A percentile compares a stretch with the other conserved stretches of the same genome.
Evolutionary conservation across 257 asterid species (phyloP).

Genomic region (Jacaranda copaia): DNA sequence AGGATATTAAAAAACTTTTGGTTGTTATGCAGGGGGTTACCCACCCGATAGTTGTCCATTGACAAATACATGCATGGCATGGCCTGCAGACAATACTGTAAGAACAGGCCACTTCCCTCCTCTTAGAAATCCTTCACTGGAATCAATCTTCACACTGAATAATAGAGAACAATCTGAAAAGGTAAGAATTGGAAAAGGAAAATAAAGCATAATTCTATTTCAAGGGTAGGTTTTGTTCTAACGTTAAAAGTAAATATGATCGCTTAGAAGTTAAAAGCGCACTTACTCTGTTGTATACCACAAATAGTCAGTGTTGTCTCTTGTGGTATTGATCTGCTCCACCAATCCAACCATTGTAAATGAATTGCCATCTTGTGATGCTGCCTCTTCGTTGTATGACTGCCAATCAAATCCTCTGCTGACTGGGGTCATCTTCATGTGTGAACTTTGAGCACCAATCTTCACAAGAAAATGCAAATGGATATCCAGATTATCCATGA

Average conservation of each 20-base stretch:
- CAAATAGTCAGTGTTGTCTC: constrained; percentile 89
- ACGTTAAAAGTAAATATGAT: neutral
- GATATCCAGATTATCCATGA: constrained; percentile 22
- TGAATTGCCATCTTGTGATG: constrained; percentile 56
- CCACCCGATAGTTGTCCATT: constrained; percentile 88
- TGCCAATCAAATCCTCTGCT: constrained; percentile 68
- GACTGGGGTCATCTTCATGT: constrained; percentile 92
- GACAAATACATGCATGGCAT: constrained; percentile 94
- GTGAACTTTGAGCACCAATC: constrained; percentile 94
- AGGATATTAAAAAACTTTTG: constrained; percentile 6
- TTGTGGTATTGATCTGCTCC: constrained; percentile 94
- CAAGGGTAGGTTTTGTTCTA: neutral
- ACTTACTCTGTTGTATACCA: constrained; percentile 99
- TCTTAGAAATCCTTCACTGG: constrained; percentile 68
- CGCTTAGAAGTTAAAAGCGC: constrained; percentile 13
- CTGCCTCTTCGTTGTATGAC: constrained; percentile 88
- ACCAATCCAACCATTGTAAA: constrained; percentile 74
- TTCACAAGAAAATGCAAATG: constrained; percentile 43
- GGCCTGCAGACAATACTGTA: constrained; percentile 91
- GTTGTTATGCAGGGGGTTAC: constrained; percentile 15
- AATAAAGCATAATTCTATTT: neutral
- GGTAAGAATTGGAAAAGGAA: constrained; percentile 7
- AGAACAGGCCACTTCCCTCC: constrained; percentile 87
- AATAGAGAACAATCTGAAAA: constrained; percentile 30
- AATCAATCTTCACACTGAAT: constrained; percentile 76